Evolutionary conservation across 306 rosid genomes (phyloP), one percentile per base, ranked within the genome.

Genomic region (Mimosa pudica): DNA sequence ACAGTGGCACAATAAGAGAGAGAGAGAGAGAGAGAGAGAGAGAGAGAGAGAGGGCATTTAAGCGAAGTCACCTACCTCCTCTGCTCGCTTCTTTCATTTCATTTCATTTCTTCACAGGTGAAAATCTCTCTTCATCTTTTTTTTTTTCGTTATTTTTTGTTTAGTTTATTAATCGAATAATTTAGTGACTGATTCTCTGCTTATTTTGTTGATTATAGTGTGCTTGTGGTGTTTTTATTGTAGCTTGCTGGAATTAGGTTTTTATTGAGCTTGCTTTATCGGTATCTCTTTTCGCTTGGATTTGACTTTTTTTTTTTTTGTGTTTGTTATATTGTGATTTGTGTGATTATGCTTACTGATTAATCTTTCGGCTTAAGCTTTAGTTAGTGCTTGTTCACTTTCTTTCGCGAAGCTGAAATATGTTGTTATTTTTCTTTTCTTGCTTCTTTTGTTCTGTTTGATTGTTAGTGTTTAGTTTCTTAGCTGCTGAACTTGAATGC

Each of bases 171-270:
- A 33, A 49, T 54, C 46, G 46, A 30, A 5, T 61, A 35, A 4
- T 44, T 74, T 7, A 10, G 48, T 36, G 41, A 18, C 64, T 71
- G 65, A 51, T 71, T 8, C 71, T 61, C 64, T 33, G 60, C 69
- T 30, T 38, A 1, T 45, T 30, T 47, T 71, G 60, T 47, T 47
- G 60, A 20, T 57, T 55, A 66, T 77, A 8, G 58, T 35, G n/a
- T 82, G 41, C 57, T 35, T 30, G 82, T 45, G 41, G 51, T 66
- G 70, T 64, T 64, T 13, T 38, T 38, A 38, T 38, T 42, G 44
- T 8, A 55, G 42, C 41, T 47, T 58, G 51, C 81, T 66, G 77
- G 77, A 67, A 77, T 80, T 77, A 67, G 80, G 85, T 77, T 77
- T 84, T 77, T 77, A 80, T 60, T 13, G 4, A 66, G 62, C 51